Percentiles rank a stretch among this genome's conserved stretches.
These are phyloP conservation scores for Polyporus tsugae DNA, from an alignment of 1,284 basidiomycete species.

Conservation along the genomic window DNA sequence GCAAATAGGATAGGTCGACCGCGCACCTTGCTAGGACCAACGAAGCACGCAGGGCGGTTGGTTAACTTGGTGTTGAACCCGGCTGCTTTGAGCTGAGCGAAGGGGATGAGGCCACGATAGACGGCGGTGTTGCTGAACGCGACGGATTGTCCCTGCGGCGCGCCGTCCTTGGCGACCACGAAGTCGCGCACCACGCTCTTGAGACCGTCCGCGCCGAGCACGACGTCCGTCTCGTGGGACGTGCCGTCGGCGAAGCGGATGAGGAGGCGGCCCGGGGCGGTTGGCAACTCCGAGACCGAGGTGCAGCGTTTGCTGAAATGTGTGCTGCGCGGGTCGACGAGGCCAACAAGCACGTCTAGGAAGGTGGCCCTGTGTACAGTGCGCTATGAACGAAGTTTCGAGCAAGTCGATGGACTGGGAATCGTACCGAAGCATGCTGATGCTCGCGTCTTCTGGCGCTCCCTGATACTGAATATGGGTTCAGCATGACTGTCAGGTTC, in stretches of 20 bases:
- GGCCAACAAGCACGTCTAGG: constrained; percentile 55
- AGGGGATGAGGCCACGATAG: constrained; percentile 36
- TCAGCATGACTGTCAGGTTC: not conserved
- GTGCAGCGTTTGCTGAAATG: constrained; percentile 63
- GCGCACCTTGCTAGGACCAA: constrained; percentile 48
- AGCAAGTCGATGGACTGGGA: not conserved
- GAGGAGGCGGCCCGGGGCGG: constrained; percentile 39
- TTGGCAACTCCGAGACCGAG: constrained; percentile 40
- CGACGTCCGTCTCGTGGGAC: constrained; percentile 54
- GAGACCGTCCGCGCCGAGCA: constrained; percentile 60
- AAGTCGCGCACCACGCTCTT: constrained; percentile 53
- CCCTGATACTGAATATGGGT: not conserved
- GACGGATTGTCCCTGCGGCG: constrained; percentile 34
- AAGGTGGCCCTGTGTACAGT: constrained; percentile 50
- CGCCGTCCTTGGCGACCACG: constrained; percentile 41
- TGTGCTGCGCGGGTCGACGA: constrained; percentile 50
- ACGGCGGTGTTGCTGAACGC: constrained; percentile 55
- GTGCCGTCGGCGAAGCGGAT: constrained; percentile 57
- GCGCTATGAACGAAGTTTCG: not conserved
- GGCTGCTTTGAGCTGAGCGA: constrained; percentile 27
- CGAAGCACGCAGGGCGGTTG: constrained; percentile 47
- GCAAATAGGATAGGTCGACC: not conserved
- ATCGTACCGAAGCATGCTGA: not conserved
- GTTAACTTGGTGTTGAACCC: constrained; percentile 52
- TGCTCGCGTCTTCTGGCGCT: not conserved